Evolutionary conservation across 805 yeast genomes (phyloP), one percentile per base, ranked within the genome.

Genomic region (Nadsonia fulvescens): DNA sequence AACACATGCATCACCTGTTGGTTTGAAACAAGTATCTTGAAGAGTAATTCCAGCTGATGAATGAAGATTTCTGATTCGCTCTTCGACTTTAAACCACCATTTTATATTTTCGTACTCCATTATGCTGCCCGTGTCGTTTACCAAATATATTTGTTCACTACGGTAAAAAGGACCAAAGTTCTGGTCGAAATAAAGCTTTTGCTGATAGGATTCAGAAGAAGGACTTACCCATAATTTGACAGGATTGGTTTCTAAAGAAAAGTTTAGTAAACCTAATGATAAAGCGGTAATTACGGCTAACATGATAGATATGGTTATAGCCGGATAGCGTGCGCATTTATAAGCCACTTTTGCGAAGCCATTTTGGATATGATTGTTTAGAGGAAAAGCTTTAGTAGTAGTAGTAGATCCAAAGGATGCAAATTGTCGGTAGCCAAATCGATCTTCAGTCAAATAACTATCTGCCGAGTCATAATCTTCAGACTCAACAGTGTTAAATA

Each of bases 111-210:
- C 70, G 58, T 79, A 78, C 13, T 62, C 59, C 17, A 86, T 52
- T 0, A 86, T 73, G 1, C 70, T 64, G 0, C 78, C 79, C 3
- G 76, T 58, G 12, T 67, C 67, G 37, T 72, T 72, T 3, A 71
- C 66, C 5, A 86, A 54, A 36, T 78, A 77, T 0, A 79, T 52
- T 49, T 86, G 96, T 40, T 81, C 86, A 4, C 79, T 67, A 38
- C 95, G 60, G 52, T 75, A 89, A 55, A 89, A 86, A 19, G 91
- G 93, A 1, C 95, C 94, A 49, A 86, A 86, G 33, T 69, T 66
- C 12, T 62, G 60, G 44, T 89, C 94, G 44, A 69, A 86, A 37
- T 36, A 70, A 29, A 58, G 53, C 39, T 72, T 70, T 39, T 86
- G 73, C 21, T 62, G 52, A 28, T 59, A 71, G 8, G 82, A 81